Conservation (phyloP, 225 moss, liverwort and hornwort species). For the Sphagnum contortum region DNA sequence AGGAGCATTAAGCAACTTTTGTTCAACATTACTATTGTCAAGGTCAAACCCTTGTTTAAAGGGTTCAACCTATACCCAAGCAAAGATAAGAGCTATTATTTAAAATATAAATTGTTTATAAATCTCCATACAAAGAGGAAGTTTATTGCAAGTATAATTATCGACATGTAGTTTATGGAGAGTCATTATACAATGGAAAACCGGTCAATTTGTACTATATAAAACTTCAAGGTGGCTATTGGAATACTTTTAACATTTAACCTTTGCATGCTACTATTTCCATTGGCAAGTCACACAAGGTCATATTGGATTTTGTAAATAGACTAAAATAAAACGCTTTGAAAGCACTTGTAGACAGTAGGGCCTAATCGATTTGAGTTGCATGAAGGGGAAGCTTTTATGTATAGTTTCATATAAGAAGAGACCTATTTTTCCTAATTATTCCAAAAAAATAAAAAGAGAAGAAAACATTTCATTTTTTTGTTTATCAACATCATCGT, state of each 20-base stretch:
- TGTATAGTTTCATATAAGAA: neutral
- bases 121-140: slow-evolving; percentile 1
- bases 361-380: slow-evolving; percentile 6
- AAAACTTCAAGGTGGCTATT: neutral
- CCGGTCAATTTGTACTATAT: slow-evolving; percentile 2
- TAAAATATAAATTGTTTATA: neutral
- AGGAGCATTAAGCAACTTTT: too few species aligned
- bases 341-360: neutral
- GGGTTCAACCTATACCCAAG: too few species aligned
- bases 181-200: slow-evolving; percentile 2
- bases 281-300: slow-evolving; percentile 4
- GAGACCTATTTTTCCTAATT: slow-evolving; percentile 3
- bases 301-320: neutral
- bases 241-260: slow-evolving; percentile 1
- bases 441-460: slow-evolving; percentile 14
- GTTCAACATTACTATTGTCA: too few species aligned
- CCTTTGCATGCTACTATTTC: slow-evolving; percentile 4
- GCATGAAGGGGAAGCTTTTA: slow-evolving; percentile 9
- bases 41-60: too few species aligned
- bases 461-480: slow-evolving; percentile 9
- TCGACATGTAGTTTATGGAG: neutral
- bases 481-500: slow-evolving; percentile 2
- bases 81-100: neutral
- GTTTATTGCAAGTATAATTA: slow-evolving; percentile 1
- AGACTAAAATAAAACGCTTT: neutral